phyloP scores from a whole-genome alignment of 208 protist genomes.

The Acanthamoeba divionensis region DNA sequence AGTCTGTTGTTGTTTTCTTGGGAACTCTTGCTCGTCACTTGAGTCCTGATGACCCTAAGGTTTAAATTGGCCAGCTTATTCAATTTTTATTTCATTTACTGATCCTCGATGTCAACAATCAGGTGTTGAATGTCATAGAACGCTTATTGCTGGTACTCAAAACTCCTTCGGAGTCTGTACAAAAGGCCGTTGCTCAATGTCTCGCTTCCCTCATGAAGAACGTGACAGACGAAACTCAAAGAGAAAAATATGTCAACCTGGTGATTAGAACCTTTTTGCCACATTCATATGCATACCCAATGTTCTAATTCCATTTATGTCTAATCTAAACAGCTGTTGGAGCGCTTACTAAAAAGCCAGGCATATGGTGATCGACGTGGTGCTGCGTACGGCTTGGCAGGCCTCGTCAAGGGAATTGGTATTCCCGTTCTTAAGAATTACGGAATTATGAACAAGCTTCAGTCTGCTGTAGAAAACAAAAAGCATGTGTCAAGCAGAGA shows the following conservation, averaged over 20 bases:
- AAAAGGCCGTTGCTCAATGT: conserved; percentile 75
- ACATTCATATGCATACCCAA: background rate
- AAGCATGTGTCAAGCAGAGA: conserved; percentile 62
- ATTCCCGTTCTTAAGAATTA: conserved; percentile 80
- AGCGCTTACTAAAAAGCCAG: conserved; percentile 47
- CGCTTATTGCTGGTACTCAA: conserved; percentile 72
- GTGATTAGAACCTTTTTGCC: background rate
- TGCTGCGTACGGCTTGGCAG: conserved; percentile 84
- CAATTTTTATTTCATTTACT: background rate
- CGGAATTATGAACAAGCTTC: conserved; percentile 73
- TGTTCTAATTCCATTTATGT: background rate
- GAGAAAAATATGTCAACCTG: conserved; percentile 40
- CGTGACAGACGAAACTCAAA: background rate
- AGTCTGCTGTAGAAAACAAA: conserved; percentile 73
- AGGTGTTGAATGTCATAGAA: conserved; percentile 66
- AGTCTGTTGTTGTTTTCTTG: conserved; percentile 73
- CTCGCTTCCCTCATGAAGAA: conserved; percentile 75
- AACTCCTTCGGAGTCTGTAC: conserved; percentile 82
- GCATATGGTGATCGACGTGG: conserved; percentile 74
- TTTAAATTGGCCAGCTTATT: conserved; percentile 19
- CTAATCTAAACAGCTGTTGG: background rate
- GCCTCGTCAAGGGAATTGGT: conserved; percentile 82
- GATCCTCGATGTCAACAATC: background rate
- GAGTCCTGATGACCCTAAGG: conserved; percentile 63
- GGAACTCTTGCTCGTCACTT: conserved; percentile 75